These are phyloP conservation scores for Aspergillus ochraceoroseus DNA, from an alignment of 2,329 filamentous ascomycete genomes.

Conservation along the genomic window DNA sequence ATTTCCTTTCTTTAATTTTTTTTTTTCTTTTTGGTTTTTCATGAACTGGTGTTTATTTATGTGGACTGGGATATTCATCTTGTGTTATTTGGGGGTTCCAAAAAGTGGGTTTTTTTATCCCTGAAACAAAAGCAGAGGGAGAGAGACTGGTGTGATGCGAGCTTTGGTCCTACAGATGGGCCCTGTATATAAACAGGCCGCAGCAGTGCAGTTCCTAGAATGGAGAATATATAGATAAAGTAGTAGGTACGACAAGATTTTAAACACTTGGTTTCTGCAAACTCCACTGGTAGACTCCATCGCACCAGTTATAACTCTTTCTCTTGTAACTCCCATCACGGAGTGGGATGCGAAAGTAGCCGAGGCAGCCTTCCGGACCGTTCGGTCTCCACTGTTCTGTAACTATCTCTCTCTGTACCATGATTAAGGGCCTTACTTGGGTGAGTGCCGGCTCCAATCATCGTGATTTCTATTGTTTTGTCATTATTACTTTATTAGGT, in stretches of 20 bases:
- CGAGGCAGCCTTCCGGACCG: too few relatives aligned
- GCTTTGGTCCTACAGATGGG: conserved; percentile 19
- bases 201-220: conserved; percentile 17
- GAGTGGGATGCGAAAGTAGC: background rate
- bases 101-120: conserved; percentile 32
- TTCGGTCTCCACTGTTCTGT: too few relatives aligned
- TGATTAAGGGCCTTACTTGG: too few relatives aligned
- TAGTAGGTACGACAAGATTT: too few relatives aligned
- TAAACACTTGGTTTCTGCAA: too few relatives aligned
- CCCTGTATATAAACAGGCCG: conserved; percentile 34
- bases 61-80: conserved; percentile 30
- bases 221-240: conserved; percentile 1
- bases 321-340: background rate
- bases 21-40: conserved; percentile 28
- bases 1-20: conserved; percentile 25
- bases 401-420: too few relatives aligned
- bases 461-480: background rate
- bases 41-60: conserved; percentile 27
- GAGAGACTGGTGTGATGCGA: conserved; percentile 31
- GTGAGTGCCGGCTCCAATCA: too few relatives aligned
- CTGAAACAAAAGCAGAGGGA: conserved; percentile 23
- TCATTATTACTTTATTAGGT: too few relatives aligned
- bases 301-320: too few relatives aligned
- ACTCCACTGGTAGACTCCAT: too few relatives aligned
- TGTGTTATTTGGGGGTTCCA: conserved; percentile 21